Evolutionary conservation across 768 basidiomycete species (phyloP).

Genomic region (Pulveroboletus sp.): DNA sequence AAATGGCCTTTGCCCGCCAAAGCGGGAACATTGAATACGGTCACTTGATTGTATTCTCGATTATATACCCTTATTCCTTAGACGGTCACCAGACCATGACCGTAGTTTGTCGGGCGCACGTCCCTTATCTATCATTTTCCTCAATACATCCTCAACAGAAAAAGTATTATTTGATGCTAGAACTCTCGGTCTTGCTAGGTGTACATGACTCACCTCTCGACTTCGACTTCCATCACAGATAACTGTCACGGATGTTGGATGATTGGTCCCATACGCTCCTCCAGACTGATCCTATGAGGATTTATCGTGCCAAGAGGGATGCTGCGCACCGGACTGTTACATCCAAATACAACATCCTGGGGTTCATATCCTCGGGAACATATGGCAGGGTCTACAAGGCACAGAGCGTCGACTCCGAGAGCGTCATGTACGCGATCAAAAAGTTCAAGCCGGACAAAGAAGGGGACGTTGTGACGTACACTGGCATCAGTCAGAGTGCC

Average conservation of each 20-base stretch:
- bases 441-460: constrained; percentile 99
- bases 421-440: constrained; percentile 88
- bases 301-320: constrained; percentile 80
- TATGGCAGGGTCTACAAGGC: constrained; percentile 99
- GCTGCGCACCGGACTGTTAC: constrained; percentile 58
- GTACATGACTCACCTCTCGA: background rate
- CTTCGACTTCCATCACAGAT: background rate
- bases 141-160: background rate
- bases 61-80: background rate
- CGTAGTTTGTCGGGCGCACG: background rate
- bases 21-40: background rate
- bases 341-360: constrained; percentile 86
- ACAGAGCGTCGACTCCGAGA: constrained; percentile 64
- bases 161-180: background rate
- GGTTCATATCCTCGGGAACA: constrained; percentile 97
- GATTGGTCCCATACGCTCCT: constrained; percentile 34
- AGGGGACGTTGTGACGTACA: constrained; percentile 92
- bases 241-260: constrained; percentile 27
- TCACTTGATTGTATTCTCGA: background rate
- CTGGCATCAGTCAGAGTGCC: constrained; percentile 96
- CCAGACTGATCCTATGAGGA: constrained; percentile 72
- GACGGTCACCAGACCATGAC: background rate
- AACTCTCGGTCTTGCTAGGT: background rate
- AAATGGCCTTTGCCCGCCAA: background rate
- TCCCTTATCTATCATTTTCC: background rate